phyloP scores from a whole-genome alignment of 163 green algal species.

The Prototheca wickerhamii region DNA sequence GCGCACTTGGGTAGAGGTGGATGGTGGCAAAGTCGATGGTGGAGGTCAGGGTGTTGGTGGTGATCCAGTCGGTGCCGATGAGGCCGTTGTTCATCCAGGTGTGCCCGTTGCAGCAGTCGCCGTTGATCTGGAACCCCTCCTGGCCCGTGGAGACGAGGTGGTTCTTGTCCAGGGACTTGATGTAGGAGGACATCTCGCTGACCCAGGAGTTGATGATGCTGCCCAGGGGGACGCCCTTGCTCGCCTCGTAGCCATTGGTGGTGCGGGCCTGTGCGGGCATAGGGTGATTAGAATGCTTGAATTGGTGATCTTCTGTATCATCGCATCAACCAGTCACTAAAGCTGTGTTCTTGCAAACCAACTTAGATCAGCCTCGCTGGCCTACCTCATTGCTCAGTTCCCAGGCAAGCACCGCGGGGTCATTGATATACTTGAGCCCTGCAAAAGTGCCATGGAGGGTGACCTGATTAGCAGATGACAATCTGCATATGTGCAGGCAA shows the following conservation, averaged over 20 bases:
- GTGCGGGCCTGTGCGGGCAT: not conserved
- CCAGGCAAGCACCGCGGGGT: not conserved
- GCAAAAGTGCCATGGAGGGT: too few relatives aligned
- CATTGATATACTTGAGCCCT: not conserved
- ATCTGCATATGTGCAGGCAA: too few relatives aligned
- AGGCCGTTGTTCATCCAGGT: not conserved
- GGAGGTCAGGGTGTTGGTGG: slow-evolving; percentile 10
- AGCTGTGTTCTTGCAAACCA: too few relatives aligned
- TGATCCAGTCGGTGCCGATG: not conserved
- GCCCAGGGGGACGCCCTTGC: not conserved
- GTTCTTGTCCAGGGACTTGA: slow-evolving; percentile 52
- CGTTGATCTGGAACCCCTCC: not conserved
- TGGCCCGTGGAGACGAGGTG: slow-evolving; percentile 51
- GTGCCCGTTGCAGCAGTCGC: not conserved
- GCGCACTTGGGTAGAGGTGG: slow-evolving; percentile 17
- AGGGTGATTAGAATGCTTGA: not conserved
- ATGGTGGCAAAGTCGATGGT: slow-evolving; percentile 31
- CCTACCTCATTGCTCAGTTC: not conserved
- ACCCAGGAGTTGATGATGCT: slow-evolving; percentile 36
- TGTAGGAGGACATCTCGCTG: slow-evolving; percentile 46
- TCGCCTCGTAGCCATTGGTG: not conserved
- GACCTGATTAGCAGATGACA: too few relatives aligned
- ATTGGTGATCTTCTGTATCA: too few relatives aligned
- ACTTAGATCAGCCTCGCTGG: too few relatives aligned
- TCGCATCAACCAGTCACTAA: too few relatives aligned